Conservation (phyloP, 371 early-diverging fungal genomes). For the Vairimorpha ceranae region DNA sequence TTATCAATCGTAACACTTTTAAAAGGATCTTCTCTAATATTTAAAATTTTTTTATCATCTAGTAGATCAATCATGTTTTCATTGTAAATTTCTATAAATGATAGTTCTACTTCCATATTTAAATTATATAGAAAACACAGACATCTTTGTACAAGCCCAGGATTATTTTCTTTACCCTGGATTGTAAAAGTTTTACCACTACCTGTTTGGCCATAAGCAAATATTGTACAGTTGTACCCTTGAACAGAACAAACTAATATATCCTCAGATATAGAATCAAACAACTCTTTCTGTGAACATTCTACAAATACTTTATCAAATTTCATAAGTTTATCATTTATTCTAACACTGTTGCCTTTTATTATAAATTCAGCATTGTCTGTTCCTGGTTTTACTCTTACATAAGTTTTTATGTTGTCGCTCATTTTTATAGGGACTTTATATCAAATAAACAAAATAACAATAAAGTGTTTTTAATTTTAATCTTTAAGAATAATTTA, state of each 20-base stretch:
- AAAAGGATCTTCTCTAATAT: conserved; percentile 65
- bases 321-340: conserved; percentile 20
- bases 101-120: conserved; percentile 42
- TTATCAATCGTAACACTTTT: conserved; percentile 65
- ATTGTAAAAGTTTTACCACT: conserved; percentile 64
- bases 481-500: too few relatives aligned
- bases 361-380: conserved; percentile 12
- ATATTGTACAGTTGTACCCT: conserved; percentile 61
- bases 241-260: conserved; percentile 35
- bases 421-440: conserved; percentile 12
- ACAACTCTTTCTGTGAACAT: conserved; percentile 44
- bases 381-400: conserved; percentile 37
- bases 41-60: conserved; percentile 55
- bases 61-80: conserved; percentile 68
- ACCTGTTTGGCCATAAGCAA: conserved; percentile 64
- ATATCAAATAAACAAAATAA: background rate
- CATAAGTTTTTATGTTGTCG: conserved; percentile 48
- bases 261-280: conserved; percentile 28
- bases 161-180: conserved; percentile 54
- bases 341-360: conserved; percentile 12
- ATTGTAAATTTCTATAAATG: conserved; percentile 71
- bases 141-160: conserved; percentile 57
- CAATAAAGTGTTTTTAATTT: too few relatives aligned
- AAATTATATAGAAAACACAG: conserved; percentile 35
- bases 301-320: conserved; percentile 45